Conservation (phyloP, 495 filamentous ascomycete species). For the Aspergillus carlsbadensis region DNA sequence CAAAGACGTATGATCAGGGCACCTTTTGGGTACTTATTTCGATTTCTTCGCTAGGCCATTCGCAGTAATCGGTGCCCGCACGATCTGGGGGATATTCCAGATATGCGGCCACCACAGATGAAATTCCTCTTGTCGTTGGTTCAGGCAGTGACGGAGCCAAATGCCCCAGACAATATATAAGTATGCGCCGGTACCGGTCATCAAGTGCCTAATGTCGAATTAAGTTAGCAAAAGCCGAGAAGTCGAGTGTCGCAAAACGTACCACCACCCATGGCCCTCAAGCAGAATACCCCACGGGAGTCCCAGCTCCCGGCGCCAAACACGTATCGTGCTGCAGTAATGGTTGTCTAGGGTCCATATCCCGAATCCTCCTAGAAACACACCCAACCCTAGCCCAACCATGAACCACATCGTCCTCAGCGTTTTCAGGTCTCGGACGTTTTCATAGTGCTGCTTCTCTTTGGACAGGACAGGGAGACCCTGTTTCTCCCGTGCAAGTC, state of each 20-base stretch:
- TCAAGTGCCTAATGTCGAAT: slow-evolving; percentile 52
- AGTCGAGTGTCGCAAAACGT: slow-evolving; percentile 21
- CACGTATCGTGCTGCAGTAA: slow-evolving; percentile 70
- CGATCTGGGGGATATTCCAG: slow-evolving; percentile 66
- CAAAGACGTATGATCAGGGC: neutral
- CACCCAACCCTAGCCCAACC: slow-evolving; percentile 64
- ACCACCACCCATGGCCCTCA: slow-evolving; percentile 98
- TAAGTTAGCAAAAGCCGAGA: slow-evolving; percentile 8
- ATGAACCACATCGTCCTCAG: slow-evolving; percentile 74
- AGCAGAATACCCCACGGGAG: slow-evolving; percentile 89
- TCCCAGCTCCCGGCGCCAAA: slow-evolving; percentile 69
- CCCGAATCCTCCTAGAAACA: slow-evolving; percentile 80
- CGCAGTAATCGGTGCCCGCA: slow-evolving; percentile 30
- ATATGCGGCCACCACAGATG: slow-evolving; percentile 69
- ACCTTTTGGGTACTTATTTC: slow-evolving; percentile 31
- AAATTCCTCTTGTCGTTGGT: slow-evolving; percentile 73
- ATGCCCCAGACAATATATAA: slow-evolving; percentile 85
- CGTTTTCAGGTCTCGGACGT: slow-evolving; percentile 57
- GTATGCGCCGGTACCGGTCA: slow-evolving; percentile 72
- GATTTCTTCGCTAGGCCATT: slow-evolving; percentile 47
- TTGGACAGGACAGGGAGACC: slow-evolving; percentile 41
- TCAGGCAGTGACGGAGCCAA: slow-evolving; percentile 79
- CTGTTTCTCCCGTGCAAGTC: slow-evolving; percentile 36
- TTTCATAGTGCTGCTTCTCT: slow-evolving; percentile 46
- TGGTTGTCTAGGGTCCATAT: slow-evolving; percentile 87